Evolutionary conservation across 805 yeast species (phyloP).

Genomic region (Kluyveromyces siamensis): DNA sequence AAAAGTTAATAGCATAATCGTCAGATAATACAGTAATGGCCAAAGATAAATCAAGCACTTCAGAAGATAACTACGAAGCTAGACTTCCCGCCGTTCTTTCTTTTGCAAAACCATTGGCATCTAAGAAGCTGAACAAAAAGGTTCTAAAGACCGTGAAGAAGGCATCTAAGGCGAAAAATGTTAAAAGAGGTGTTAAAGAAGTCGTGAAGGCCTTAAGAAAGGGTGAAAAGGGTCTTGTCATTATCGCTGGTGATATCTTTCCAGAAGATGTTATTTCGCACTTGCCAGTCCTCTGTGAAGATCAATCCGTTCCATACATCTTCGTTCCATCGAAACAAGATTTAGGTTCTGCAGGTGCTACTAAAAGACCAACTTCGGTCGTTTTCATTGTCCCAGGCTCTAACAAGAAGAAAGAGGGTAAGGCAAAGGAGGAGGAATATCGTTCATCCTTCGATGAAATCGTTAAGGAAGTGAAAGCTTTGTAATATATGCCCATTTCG

Average conservation of each 20-base stretch:
- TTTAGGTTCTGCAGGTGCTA: conserved; percentile 97
- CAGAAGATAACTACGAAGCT: conserved; percentile 80
- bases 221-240: conserved; percentile 94
- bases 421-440: conserved; percentile 73
- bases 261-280: conserved; percentile 97
- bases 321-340: conserved; percentile 97
- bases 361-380: conserved; percentile 97
- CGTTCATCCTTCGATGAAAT: conserved; percentile 88
- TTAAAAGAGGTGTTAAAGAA: conserved; percentile 97
- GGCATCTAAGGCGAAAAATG: conserved; percentile 97
- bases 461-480: conserved; percentile 68
- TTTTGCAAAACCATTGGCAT: conserved; percentile 91
- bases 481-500: conserved; percentile 9
- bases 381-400: conserved; percentile 97
- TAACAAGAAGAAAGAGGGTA: conserved; percentile 65
- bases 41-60: conserved; percentile 19
- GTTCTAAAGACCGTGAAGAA: conserved; percentile 92
- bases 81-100: conserved; percentile 86
- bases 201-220: conserved; percentile 96
- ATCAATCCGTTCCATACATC: conserved; percentile 78
- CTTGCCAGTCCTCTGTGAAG: conserved; percentile 96
- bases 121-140: conserved; percentile 92
- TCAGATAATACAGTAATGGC: conserved; percentile 5
- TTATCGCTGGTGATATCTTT: conserved; percentile 96
- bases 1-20: background rate